Base-by-base conservation (phyloP, 2,329 filamentous ascomycete genomes). In the Sporothrix curviconia region DNA sequence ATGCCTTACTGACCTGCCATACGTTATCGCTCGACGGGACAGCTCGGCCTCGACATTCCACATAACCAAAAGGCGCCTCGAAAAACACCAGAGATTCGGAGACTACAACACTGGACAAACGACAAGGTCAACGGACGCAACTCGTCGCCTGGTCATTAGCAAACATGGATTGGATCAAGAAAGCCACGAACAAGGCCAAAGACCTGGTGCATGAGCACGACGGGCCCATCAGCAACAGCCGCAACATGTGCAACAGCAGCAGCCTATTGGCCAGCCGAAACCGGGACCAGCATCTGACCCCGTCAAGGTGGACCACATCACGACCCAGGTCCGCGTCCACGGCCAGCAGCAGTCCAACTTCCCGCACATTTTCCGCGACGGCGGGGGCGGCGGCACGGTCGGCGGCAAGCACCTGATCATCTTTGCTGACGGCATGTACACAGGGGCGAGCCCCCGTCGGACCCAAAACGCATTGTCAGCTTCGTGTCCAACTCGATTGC, bases 401-500 rank as follows among this genome's bases (percentile, higher is more conserved):
- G 37, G 37, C 51, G 62, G 62, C 2, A 57, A 55, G 44, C 25
- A 61, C 12, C 39, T 63, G 22, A 60, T 62, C 53, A 62, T 62
- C 24, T 63, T 61, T 42, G 57, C 62, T 1, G 62, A 63, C 36
- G 46, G 60, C 44, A 58, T 15, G 11, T 63, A 63, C 53, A 63
- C 62, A 4, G n/a, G 1, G 62, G 62, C 2, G 50, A 19, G 36
- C 60, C 62, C 55, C 62, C 62, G 22, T 55, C 53, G 11, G 53
- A 62, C 12, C 12, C 11, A 6, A 19, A 47, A 28, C 47, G 22
- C 14, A 60, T 62, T 14, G 59, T 63, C 47, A 56, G 34, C 34
- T 63, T 63, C 32, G 55, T 58, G 15, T 63, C 62, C 36, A 63
- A 63, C 50, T 62, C 62, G 7, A 42, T 63, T 3, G 62, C 52